A percentile compares a stretch with the other conserved stretches of the same genome.
These are phyloP conservation scores for Thalia dealbata DNA, from an alignment of 176 grass and related monocot species.

Conservation along the genomic window DNA sequence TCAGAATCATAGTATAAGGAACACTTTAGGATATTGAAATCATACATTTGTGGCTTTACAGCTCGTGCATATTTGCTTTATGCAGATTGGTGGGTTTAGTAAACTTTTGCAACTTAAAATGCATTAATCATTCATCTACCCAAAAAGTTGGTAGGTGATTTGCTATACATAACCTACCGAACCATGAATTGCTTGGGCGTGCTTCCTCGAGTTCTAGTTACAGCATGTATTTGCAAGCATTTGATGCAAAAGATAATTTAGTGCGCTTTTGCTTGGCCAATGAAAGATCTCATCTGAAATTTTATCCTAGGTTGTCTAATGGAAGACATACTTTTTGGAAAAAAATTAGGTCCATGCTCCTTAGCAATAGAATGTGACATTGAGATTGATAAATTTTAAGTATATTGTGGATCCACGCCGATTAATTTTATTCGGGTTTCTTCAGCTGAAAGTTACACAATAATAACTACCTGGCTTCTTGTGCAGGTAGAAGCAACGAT, in stretches of 20 bases:
- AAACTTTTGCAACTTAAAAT: too few species aligned
- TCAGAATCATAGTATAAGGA: too few species aligned
- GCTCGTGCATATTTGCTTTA: too few species aligned
- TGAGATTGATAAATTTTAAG: background rate
- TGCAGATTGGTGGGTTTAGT: too few species aligned
- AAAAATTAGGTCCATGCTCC: background rate
- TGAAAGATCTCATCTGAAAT: background rate
- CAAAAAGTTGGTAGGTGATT: too few species aligned
- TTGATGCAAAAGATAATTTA: background rate
- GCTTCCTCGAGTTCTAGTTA: background rate
- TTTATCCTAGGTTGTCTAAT: background rate
- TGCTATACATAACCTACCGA: too few species aligned
- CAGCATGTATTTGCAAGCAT: background rate
- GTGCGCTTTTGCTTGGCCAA: background rate
- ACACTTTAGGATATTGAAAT: too few species aligned
- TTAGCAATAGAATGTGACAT: background rate
- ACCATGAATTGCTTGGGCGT: background rate
- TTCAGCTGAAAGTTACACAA: background rate
- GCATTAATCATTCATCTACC: too few species aligned
- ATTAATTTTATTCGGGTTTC: background rate
- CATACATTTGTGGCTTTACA: too few species aligned
- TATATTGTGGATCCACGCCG: background rate
- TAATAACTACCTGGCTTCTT: slow-evolving; percentile 23
- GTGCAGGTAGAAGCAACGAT: slow-evolving; percentile 79
- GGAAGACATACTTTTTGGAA: background rate